Conservation (phyloP, 116 monocot species). For the Cymodocea nodosa region DNA sequence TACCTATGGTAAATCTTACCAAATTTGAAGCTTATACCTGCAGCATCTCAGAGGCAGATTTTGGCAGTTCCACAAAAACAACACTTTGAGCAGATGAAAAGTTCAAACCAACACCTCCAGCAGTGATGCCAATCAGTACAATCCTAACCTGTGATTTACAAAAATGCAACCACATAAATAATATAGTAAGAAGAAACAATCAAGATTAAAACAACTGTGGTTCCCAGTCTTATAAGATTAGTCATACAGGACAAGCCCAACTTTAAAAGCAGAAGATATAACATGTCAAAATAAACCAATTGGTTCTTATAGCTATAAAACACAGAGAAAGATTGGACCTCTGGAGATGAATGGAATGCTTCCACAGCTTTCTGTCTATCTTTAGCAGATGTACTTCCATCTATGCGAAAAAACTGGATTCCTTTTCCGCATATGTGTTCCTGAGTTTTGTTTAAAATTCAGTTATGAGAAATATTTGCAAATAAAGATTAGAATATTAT, state of each 20-base stretch:
- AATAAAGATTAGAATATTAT: background rate
- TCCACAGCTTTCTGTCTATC: conserved; percentile 79
- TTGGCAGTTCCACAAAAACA: conserved; percentile 88
- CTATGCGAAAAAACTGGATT: conserved; percentile 84
- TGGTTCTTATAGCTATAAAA: background rate
- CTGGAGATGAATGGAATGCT: conserved; percentile 44
- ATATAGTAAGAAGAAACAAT: background rate
- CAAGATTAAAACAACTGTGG: background rate
- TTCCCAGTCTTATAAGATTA: too few relatives aligned
- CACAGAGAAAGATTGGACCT: conserved; percentile 25
- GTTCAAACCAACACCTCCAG: conserved; percentile 84
- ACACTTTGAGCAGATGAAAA: conserved; percentile 92
- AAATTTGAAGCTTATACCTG: conserved; percentile 36
- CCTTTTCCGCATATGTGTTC: conserved; percentile 58
- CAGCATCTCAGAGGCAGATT: conserved; percentile 84
- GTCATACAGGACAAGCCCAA: background rate
- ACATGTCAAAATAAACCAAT: background rate
- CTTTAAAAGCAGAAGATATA: background rate
- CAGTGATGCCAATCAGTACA: conserved; percentile 96
- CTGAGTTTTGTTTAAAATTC: conserved; percentile 17
- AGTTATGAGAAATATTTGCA: too few relatives aligned
- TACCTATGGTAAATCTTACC: too few relatives aligned
- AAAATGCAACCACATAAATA: background rate
- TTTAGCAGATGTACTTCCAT: conserved; percentile 69
- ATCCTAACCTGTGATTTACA: conserved; percentile 49